Evolutionary conservation across 2,329 filamentous ascomycete genomes (phyloP), one percentile per base, ranked within the genome.

Genomic region (Rhinocladiella mackenziei): DNA sequence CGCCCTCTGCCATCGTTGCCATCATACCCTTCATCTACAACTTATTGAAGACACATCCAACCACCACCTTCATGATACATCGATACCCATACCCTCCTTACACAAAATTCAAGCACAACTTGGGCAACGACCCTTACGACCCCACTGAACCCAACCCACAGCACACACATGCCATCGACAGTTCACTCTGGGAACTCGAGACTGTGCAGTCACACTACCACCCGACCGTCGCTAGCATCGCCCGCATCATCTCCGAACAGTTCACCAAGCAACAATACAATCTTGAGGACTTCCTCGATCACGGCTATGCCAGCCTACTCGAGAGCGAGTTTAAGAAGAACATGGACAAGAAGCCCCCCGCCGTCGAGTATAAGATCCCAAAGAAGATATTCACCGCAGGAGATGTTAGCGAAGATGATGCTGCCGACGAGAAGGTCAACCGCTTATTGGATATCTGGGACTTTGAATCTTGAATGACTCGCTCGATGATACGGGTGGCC

Each of bases 261-360:
- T 98, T 97, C 64, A 98, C 92, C 2, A 98, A 98, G 69, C 83
- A 89, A 56, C 77, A 84, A 2, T 98, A 97, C 66, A 92, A 89
- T 57, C 69, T 96, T n/a, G 92, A 98, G 62, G 92, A 98, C 62
- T 98, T 98, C 66, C 69, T 97, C 35, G 92, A 98, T 61, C 89
- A 97, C 64, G 91, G 87, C 0, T 98, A 97, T 66, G 63, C 67
- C 45, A 68, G 65, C 6, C 79, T 98, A 62, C 68, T 97, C 31
- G 86, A 92, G 49, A 83, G 83, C 2, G 92, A 98, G 64, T 72
- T 95, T 52, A 57, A 54, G 2, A 67, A 66, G 43, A 74, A 76
- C n/a, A n/a, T n/a, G 47, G 94, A 91, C 66, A 80, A 86, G 31
- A 94, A 84, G 69, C 95, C 91, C 64, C 89, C 91, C 0, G 88